Base-by-base conservation (phyloP, 2,329 filamentous ascomycete genomes). In the Westerdykella ornata region DNA sequence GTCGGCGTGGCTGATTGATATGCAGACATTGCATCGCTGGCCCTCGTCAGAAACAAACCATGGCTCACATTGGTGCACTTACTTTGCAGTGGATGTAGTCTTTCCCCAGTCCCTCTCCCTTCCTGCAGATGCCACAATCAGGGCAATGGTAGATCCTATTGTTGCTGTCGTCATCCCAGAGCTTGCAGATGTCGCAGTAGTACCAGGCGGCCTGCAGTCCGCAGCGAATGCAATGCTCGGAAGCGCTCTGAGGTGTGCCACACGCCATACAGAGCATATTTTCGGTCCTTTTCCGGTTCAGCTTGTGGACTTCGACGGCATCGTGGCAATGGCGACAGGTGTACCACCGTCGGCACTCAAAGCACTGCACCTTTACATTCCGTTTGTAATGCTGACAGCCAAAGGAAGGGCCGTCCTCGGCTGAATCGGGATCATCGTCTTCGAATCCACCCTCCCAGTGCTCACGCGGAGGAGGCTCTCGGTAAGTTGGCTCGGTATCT, bases 61-160 rank as follows among this genome's bases (percentile, higher is more conserved):
- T 3, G 12, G 14, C 12, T 17, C 2, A 31, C 39, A n/a, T 8
- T 2, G 8, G 5, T 15, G 8, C 7, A 22, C 39, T 64, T 70
- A 90, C 88, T 78, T 95, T 94, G 84, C 92, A 98, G 67, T 98
- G 92, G 59, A 94, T 89, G 63, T 94, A 98, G 62, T 98, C 92
- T 62, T 95, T 97, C 3, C 92, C 90, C 20, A 98, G 72, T 1
- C 92, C 92, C 63, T 88, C 80, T 1, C 92, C 92, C 43, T 89
- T 82, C 44, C 92, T 79, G 62, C 92, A 98, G 46, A 98, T 95
- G 4, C 92, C 92, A 65, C 92, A 98, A 58, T 97, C 92, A 57
- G 82, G 78, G 65, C 92, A 98, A 63, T 98, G 92, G 61, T 98
- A 98, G 43, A 97, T 95, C 50, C 83, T 84, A 65, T 94, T 96